Conservation (phyloP, 305 asterid genomes). For the Solanum aculeatissimum region DNA sequence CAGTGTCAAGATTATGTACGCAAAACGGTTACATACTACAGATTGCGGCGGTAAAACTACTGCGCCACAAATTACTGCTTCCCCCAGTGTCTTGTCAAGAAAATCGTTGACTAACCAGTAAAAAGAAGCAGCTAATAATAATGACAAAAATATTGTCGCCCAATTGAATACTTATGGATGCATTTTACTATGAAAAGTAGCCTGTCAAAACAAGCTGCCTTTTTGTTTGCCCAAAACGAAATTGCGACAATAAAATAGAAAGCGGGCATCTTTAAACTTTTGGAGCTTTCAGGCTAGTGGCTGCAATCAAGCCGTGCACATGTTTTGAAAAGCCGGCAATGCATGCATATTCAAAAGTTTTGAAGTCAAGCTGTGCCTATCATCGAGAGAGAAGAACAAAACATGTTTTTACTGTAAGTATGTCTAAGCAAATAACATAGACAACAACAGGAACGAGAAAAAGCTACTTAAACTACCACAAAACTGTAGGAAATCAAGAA, state of each 20-base stretch:
- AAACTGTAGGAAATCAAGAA: background rate
- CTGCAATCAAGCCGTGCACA: background rate
- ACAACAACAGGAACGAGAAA: background rate
- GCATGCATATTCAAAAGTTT: background rate
- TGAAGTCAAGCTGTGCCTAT: background rate
- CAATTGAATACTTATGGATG: background rate
- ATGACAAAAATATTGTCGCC: background rate
- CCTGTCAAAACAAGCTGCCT: background rate
- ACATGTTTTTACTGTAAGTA: background rate
- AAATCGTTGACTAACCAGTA: background rate
- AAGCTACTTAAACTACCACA: background rate
- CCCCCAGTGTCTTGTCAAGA: background rate
- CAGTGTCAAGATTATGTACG: background rate
- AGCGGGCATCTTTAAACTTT: background rate
- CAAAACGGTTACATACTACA: no score
- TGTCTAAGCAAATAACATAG: background rate
- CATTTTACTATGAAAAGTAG: background rate
- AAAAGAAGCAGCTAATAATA: background rate
- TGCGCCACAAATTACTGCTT: background rate
- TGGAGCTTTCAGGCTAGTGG: background rate
- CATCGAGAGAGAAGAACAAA: background rate
- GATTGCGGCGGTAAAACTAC: no score
- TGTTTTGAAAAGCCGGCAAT: background rate
- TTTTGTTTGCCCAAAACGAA: background rate
- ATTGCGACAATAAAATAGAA: background rate